A percentile compares a stretch with the other conserved stretches of the same genome.
Evolutionary conservation across 2,329 filamentous ascomycete species (phyloP).

Genomic region (Diaporthe batatas): DNA sequence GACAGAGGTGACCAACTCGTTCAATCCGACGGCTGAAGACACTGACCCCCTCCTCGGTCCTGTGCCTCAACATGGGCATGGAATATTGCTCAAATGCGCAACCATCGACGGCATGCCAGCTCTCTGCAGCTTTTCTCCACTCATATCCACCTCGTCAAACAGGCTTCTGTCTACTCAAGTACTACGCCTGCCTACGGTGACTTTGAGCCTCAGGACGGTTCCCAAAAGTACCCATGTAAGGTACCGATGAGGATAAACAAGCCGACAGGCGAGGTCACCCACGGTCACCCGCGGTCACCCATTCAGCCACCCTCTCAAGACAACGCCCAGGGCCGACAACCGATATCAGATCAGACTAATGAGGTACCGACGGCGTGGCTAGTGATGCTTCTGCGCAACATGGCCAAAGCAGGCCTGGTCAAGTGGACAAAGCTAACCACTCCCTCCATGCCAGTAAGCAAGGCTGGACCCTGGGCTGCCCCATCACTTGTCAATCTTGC

Average conservation of each 20-base stretch:
- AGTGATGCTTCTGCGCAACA: slow-evolving; percentile 7
- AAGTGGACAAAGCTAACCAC: too few relatives aligned
- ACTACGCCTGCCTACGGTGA: too few relatives aligned
- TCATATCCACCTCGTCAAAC: slow-evolving; percentile 11
- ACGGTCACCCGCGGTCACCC: too few relatives aligned
- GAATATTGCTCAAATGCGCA: slow-evolving; percentile 24
- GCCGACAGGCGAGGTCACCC: too few relatives aligned
- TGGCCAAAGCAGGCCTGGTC: too few relatives aligned
- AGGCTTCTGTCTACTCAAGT: too few relatives aligned
- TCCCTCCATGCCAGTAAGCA: slow-evolving; percentile 36
- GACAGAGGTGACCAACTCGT: neutral
- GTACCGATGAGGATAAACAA: neutral
- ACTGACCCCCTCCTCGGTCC: neutral
- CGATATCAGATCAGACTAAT: slow-evolving; percentile 35
- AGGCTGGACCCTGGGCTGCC: slow-evolving; percentile 34
- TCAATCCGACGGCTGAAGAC: neutral
- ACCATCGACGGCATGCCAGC: neutral
- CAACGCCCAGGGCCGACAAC: slow-evolving; percentile 14
- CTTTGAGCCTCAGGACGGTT: neutral
- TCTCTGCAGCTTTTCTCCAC: too few relatives aligned
- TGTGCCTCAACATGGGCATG: slow-evolving; percentile 1
- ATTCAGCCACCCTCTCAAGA: too few relatives aligned
- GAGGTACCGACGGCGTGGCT: slow-evolving; percentile 13
- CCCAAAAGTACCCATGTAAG: neutral
- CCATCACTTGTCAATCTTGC: slow-evolving; percentile 20